These are phyloP conservation scores for Clarireedia monteithiana DNA, from an alignment of 2,329 filamentous ascomycete species.

Conservation along the genomic window DNA sequence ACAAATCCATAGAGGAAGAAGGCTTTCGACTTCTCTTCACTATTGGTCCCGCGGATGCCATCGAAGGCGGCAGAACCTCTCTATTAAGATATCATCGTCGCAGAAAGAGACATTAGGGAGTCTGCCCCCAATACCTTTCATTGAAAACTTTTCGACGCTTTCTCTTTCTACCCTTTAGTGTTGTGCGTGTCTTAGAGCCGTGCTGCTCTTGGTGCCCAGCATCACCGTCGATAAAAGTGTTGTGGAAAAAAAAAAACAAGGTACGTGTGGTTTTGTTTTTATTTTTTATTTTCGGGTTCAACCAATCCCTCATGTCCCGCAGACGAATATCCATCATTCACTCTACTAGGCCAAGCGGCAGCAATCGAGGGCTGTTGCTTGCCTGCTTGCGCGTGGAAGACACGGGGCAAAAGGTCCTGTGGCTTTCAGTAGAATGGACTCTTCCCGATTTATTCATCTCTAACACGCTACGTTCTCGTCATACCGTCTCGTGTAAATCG, in stretches of 20 bases:
- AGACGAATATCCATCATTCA: slow-evolving; percentile 6
- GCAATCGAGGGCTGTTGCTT: slow-evolving; percentile 1
- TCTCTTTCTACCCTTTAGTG: slow-evolving; percentile 1
- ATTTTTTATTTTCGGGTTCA: neutral
- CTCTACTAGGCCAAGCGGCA: slow-evolving; percentile 10
- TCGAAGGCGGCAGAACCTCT: slow-evolving; percentile 9
- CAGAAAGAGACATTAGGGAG: slow-evolving; percentile 7
- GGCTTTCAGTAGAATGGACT: slow-evolving; percentile 1
- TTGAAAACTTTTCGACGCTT: neutral
- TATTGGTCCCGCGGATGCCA: slow-evolving; percentile 8
- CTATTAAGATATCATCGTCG: slow-evolving; percentile 10
- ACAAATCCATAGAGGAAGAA: slow-evolving; percentile 1
- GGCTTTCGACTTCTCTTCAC: slow-evolving; percentile 1
- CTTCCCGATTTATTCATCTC: slow-evolving; percentile 4
- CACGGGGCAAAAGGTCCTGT: slow-evolving; percentile 4
- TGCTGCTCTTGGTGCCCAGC: slow-evolving; percentile 20
- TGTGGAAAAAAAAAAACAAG: slow-evolving; percentile 4
- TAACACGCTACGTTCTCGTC: slow-evolving; percentile 4
- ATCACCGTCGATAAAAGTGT: slow-evolving; percentile 15
- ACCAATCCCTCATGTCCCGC: slow-evolving; percentile 2
- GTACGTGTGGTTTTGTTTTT: slow-evolving; percentile 12
- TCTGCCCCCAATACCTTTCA: neutral
- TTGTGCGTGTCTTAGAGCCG: slow-evolving; percentile 19
- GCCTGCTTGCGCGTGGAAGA: neutral
- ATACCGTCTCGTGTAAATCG: slow-evolving; percentile 6